Evolutionary conservation across 2,329 filamentous ascomycete species (phyloP).

Genomic region (Seiridium cupressi): DNA sequence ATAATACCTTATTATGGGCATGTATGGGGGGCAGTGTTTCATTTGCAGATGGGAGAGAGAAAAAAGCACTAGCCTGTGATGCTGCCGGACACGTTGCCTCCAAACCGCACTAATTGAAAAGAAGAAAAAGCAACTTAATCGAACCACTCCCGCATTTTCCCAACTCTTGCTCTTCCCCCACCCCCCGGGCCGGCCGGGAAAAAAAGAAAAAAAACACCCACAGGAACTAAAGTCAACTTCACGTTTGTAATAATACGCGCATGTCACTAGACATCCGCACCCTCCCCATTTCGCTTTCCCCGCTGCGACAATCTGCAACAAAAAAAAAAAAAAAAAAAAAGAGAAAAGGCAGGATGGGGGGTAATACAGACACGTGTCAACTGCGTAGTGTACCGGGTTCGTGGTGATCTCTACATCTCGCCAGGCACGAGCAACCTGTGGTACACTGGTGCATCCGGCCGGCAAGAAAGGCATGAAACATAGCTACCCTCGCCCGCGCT

Average conservation of each 20-base stretch:
- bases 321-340: not conserved
- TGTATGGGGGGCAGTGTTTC: no score
- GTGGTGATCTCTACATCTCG: not conserved
- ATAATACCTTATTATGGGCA: no score
- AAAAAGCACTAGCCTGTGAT: no score
- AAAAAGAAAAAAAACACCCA: no score
- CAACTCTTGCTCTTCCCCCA: no score
- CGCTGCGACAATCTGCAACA: not conserved
- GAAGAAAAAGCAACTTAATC: no score
- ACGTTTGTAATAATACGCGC: not conserved
- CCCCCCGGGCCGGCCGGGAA: no score
- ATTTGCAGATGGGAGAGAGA: no score
- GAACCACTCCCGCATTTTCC: no score
- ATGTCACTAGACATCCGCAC: not conserved
- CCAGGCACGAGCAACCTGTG: not conserved
- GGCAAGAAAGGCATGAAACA: not conserved
- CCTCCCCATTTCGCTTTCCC: not conserved
- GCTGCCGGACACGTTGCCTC: no score
- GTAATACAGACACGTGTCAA: not conserved
- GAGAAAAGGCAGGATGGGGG: not conserved
- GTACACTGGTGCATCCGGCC: not conserved
- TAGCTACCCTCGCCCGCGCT: not conserved
- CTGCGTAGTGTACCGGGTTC: not conserved
- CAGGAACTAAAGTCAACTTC: no score
- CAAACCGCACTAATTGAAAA: no score